These are phyloP conservation scores for Penicillium pancosmium DNA, from an alignment of 495 filamentous ascomycete genomes.

Conservation along the genomic window DNA sequence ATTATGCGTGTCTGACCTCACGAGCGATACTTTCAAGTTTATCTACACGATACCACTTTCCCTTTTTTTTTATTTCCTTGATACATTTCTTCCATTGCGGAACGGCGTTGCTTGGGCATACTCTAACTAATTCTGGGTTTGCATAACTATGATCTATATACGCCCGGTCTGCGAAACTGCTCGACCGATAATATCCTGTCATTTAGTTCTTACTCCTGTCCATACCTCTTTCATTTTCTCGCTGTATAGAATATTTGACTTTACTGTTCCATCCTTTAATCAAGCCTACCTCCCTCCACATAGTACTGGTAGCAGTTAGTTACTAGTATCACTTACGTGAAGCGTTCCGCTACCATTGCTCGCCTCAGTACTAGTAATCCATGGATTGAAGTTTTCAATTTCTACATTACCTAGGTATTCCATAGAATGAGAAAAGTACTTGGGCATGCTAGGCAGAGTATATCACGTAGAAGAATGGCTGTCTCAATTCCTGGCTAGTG, in stretches of 20 bases:
- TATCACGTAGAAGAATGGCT: too few relatives aligned
- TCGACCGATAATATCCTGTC: background rate
- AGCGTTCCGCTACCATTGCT: too few relatives aligned
- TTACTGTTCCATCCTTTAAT: background rate
- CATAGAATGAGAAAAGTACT: too few relatives aligned
- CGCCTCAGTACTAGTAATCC: too few relatives aligned
- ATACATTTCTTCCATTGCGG: background rate
- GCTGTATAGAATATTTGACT: background rate
- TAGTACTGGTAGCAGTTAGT: too few relatives aligned
- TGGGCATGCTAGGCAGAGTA: too few relatives aligned
- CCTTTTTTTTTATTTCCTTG: constrained; percentile 6
- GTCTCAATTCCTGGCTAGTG: too few relatives aligned
- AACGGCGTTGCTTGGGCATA: background rate
- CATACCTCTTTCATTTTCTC: background rate
- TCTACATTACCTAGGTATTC: too few relatives aligned
- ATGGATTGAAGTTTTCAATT: too few relatives aligned
- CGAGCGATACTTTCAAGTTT: constrained; percentile 1
- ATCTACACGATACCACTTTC: background rate
- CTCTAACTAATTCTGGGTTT: background rate
- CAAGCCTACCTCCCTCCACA: too few relatives aligned
- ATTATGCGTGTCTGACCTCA: constrained; percentile 6
- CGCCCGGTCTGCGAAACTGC: background rate
- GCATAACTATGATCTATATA: background rate
- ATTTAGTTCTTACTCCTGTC: background rate
- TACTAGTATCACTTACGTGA: too few relatives aligned